Conservation (phyloP, 306 rosid genomes). For the Prunus fruticosa region DNA sequence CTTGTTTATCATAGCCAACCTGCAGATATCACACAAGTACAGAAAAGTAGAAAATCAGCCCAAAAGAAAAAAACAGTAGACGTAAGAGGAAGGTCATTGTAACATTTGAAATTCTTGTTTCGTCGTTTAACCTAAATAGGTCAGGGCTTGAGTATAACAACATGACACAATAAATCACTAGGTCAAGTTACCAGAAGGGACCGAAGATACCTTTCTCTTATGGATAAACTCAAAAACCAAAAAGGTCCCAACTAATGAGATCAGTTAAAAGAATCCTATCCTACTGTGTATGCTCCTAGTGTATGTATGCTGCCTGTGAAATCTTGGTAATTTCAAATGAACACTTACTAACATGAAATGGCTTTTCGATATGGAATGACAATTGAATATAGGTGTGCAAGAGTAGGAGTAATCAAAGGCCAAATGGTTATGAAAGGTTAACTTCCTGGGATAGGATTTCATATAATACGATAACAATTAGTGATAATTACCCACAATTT, state of each 20-base stretch:
- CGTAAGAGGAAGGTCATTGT: background rate
- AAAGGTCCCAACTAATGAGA: background rate
- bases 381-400: background rate
- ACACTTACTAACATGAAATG: background rate
- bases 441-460: too few species aligned
- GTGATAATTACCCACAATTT: background rate
- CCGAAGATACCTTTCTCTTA: background rate
- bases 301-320: background rate
- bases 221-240: background rate
- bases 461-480: background rate
- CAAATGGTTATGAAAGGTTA: background rate
- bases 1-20: slow-evolving; percentile 59
- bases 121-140: too few species aligned
- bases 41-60: background rate
- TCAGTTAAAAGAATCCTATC: background rate
- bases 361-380: background rate
- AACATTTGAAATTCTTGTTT: background rate
- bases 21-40: slow-evolving; percentile 5
- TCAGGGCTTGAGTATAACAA: background rate
- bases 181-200: background rate
- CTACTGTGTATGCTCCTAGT: too few species aligned
- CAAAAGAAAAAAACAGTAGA: background rate
- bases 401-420: background rate
- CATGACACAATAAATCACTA: background rate
- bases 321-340: background rate